Evolutionary conservation across 345 rosid species (phyloP), one percentile per base, ranked within the genome.

Genomic region (Gossypioides kirkii): DNA sequence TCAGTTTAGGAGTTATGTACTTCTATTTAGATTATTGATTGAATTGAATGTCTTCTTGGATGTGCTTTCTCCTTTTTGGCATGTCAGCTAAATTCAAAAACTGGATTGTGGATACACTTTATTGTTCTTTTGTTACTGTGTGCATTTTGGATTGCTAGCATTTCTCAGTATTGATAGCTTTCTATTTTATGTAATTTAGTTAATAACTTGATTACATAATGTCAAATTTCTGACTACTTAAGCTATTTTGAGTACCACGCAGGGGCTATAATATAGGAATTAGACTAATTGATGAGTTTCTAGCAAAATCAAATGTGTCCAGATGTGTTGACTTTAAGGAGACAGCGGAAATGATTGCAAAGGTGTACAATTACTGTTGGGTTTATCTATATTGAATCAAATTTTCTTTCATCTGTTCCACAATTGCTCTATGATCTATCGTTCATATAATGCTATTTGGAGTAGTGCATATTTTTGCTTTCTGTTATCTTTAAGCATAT

Each of bases 221-320:
- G 52, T 54, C 12, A 11, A 58, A 64, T 22, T 66, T 26, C 53
- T 67, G 17, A 12, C 62, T 13, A 50, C 8, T 4, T 32, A 41
- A 70, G 25, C 61, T 67, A 69, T 12, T 14, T 69, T 14, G 10
- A 49, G 61, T 73, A 3, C 68, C 63, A 70, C 85, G 77, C 84
- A 92, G 96, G 98, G 98, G 98, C 58, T 90, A 90, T 78, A 94
- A 90, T 61, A 92, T 92, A 73, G 97, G 98, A 55, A 86, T 90
- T 72, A 81, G 95, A 64, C 81, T 90, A 74, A 84, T 92, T 77
- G 98, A 94, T 75, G 97, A 94, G 84, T 92, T 92, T 78, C 82
- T 94, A 38, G 98, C 98, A 52, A 94, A 90, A 81, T 91, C 98
- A 52, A 89, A 90, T 78, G 87, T 92, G 59, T 81, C 91, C 74